These are phyloP conservation scores for Lasiodiplodia sp. DNA, from an alignment of 2,329 filamentous ascomycete genomes.

Conservation along the genomic window DNA sequence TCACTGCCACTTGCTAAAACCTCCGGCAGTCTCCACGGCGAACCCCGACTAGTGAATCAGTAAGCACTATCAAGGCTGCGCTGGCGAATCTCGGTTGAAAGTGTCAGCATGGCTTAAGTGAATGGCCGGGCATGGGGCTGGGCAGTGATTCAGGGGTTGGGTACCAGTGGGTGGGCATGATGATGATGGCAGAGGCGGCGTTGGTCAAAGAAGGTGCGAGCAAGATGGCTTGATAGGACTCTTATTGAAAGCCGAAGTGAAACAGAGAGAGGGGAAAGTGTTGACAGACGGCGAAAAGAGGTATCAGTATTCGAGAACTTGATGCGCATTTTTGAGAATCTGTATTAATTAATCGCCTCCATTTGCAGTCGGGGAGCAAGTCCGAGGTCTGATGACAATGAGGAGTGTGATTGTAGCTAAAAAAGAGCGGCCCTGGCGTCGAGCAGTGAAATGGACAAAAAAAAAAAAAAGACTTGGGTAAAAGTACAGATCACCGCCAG, in stretches of 20 bases:
- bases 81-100: too few relatives aligned
- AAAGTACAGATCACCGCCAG: conserved; percentile 14
- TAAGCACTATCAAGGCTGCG: too few relatives aligned
- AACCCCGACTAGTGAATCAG: too few relatives aligned
- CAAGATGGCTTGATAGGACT: too few relatives aligned
- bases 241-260: not conserved
- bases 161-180: too few relatives aligned
- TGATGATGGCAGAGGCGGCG: not conserved
- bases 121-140: too few relatives aligned
- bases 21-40: too few relatives aligned
- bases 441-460: too few relatives aligned
- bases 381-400: not conserved
- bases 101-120: too few relatives aligned
- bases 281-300: not conserved
- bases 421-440: conserved; percentile 19
- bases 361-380: not conserved
- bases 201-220: not conserved
- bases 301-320: not conserved
- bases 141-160: too few relatives aligned
- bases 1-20: too few relatives aligned
- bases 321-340: not conserved
- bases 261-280: not conserved
- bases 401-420: not conserved
- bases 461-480: not conserved
- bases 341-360: not conserved